Evolutionary conservation across 1,139 yeast species (phyloP).

Genomic region (Debaryomyces nepalensis): DNA sequence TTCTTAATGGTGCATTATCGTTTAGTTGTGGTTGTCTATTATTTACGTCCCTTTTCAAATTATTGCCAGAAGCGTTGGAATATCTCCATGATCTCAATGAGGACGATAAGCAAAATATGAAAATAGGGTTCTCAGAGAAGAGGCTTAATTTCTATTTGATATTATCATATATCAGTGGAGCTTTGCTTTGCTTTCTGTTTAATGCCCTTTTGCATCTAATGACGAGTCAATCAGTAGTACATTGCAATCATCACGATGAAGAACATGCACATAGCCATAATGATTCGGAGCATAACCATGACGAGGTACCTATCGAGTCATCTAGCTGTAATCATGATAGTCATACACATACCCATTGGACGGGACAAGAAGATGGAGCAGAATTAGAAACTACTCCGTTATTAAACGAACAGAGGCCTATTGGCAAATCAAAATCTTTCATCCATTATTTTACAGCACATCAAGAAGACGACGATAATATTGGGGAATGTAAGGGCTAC

Average conservation of each 20-base stretch:
- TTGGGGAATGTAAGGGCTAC: conserved; percentile 61
- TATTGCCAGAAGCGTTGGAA: conserved; percentile 69
- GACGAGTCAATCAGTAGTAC: conserved; percentile 84
- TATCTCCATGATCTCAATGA: conserved; percentile 19
- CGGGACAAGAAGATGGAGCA: background rate
- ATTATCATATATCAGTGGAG: conserved; percentile 61
- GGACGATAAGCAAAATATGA: conserved; percentile 2
- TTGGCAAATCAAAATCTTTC: conserved; percentile 26
- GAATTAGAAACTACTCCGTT: conserved; percentile 3
- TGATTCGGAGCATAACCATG: conserved; percentile 14
- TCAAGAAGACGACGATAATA: conserved; percentile 26
- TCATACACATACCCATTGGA: background rate
- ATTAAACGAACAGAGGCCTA: background rate
- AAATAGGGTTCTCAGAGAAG: conserved; percentile 14
- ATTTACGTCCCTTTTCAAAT: conserved; percentile 73
- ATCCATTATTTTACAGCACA: conserved; percentile 30
- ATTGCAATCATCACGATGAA: conserved; percentile 67
- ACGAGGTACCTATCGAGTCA: background rate
- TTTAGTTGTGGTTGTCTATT: conserved; percentile 79
- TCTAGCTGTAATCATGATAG: background rate
- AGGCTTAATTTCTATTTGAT: conserved; percentile 45
- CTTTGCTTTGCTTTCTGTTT: conserved; percentile 58
- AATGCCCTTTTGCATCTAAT: conserved; percentile 70
- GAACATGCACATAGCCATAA: conserved; percentile 12
- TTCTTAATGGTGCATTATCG: conserved; percentile 68